Evolutionary conservation across 441 rosid genomes (phyloP), one percentile per base, ranked within the genome.

Genomic region (Populus hybrid): DNA sequence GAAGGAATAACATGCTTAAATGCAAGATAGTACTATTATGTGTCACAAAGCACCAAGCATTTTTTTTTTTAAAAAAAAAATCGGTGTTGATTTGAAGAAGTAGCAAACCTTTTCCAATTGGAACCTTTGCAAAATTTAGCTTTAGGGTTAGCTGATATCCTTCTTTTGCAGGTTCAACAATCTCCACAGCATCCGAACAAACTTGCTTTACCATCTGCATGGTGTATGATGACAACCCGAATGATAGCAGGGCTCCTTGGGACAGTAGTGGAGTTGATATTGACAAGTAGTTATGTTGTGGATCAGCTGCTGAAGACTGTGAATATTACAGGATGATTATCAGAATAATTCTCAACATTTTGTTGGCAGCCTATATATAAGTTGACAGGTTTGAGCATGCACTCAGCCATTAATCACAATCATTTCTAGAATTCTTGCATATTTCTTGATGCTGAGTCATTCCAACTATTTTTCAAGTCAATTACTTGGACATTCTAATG

Each of bases 91-190:
- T 34, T 71, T 16, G 26, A 69, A 75, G 79, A 70, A 84, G 72
- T 18, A 34, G 63, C 77, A 40, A 79, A 90, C 98, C 98, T 91
- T 91, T 93, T 57, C 85, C 84, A 57, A 32, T 82, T 16, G 92
- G 93, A 77, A 93, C 86, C 84, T 84, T 90, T 23, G 84, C 69
- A 71, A 95, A 84, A 73, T 91, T 64, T 46, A 95, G 83, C 79
- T 78, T 82, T 67, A 95, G 87, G 72, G 97, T 91, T 75, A 95
- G 87, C 78, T 91, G 97, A 81, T 91, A 95, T 81, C 98, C 97
- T 83, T 91, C 85, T 80, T 78, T 72, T 70, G 95, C 83, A 24
- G 97, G 98, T 80, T 93, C 92, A 72, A 91, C 84, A 72, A 95
- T 88, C 78, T 90, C 93, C 67, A 89, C 85, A 64, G 86, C 90